phyloP scores from a whole-genome alignment of 2,329 filamentous ascomycete genomes.

The Thermothelomyces thermophilus region DNA sequence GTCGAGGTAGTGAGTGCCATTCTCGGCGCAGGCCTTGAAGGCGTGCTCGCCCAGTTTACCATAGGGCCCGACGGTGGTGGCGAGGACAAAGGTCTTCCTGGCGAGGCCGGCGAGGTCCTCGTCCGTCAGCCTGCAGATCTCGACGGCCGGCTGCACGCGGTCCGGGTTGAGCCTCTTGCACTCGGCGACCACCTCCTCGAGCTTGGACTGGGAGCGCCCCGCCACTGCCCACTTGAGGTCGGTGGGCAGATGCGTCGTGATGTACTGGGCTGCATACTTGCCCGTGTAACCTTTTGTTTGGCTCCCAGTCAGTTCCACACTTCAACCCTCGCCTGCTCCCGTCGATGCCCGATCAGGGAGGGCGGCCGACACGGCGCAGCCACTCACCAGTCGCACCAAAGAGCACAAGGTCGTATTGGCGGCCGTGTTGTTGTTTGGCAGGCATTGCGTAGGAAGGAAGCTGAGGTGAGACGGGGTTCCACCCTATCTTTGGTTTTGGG shows the following conservation, averaged over 20 bases:
- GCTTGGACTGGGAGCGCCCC: constrained; percentile 71
- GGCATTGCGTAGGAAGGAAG: constrained; percentile 33
- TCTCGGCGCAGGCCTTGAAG: constrained; percentile 55
- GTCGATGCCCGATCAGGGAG: too few species aligned
- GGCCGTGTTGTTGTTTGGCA: constrained; percentile 44
- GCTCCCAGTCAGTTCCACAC: too few species aligned
- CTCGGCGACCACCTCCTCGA: constrained; percentile 61
- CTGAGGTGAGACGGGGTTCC: too few species aligned
- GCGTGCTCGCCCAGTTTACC: constrained; percentile 49
- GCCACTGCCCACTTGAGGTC: constrained; percentile 83
- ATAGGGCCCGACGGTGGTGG: constrained; percentile 56
- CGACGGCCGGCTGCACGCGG: constrained; percentile 60
- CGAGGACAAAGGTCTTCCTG: constrained; percentile 49
- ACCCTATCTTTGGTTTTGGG: too few species aligned
- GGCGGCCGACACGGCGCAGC: too few species aligned
- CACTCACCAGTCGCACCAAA: constrained; percentile 51
- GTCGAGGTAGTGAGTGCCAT: constrained; percentile 59
- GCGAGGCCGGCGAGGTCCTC: constrained; percentile 42
- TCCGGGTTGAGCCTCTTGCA: constrained; percentile 62
- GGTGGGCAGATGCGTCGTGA: constrained; percentile 62
- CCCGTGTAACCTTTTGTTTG: constrained; percentile 89
- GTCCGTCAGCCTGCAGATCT: constrained; percentile 44
- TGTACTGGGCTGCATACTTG: constrained; percentile 66
- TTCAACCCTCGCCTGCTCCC: too few species aligned
- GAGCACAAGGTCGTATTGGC: constrained; percentile 52